Evolutionary conservation across 768 basidiomycete genomes (phyloP).

Genomic region (Nidula microcarpa): DNA sequence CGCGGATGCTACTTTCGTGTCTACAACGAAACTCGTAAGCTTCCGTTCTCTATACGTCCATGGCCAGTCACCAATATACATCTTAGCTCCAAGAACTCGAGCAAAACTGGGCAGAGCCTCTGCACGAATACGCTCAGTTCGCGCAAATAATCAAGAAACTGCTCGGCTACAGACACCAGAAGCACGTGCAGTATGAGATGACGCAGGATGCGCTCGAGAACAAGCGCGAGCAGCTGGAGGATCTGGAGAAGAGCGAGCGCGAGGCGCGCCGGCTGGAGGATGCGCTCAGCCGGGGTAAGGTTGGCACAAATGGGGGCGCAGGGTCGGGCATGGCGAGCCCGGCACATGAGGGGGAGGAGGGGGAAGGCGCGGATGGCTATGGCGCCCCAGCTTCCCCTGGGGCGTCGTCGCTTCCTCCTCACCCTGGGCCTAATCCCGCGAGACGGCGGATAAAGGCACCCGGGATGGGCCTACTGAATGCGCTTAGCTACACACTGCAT

Average conservation of each 20-base stretch:
- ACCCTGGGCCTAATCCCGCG: slow-evolving; percentile 74
- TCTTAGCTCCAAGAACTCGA: slow-evolving; percentile 88
- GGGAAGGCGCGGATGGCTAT: slow-evolving; percentile 17
- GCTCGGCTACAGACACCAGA: slow-evolving; percentile 93
- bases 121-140: slow-evolving; percentile 96
- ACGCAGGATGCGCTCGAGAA: slow-evolving; percentile 86
- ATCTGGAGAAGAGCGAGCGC: slow-evolving; percentile 88
- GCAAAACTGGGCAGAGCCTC: slow-evolving; percentile 91
- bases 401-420: slow-evolving; percentile 58
- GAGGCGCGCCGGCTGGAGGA: slow-evolving; percentile 89
- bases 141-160: slow-evolving; percentile 92
- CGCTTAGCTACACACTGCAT: slow-evolving; percentile 90
- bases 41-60: not conserved
- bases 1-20: slow-evolving; percentile 89
- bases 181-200: slow-evolving; percentile 97
- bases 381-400: slow-evolving; percentile 37
- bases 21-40: slow-evolving; percentile 83
- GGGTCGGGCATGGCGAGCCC: slow-evolving; percentile 15
- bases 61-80: slow-evolving; percentile 5
- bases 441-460: slow-evolving; percentile 55
- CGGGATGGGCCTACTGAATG: slow-evolving; percentile 85
- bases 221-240: slow-evolving; percentile 81
- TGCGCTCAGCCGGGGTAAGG: slow-evolving; percentile 66
- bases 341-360: slow-evolving; percentile 4
- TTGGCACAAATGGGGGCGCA: slow-evolving; percentile 12